Conservation (phyloP, 2,329 filamentous ascomycete species). For the Fusarium sp. region DNA sequence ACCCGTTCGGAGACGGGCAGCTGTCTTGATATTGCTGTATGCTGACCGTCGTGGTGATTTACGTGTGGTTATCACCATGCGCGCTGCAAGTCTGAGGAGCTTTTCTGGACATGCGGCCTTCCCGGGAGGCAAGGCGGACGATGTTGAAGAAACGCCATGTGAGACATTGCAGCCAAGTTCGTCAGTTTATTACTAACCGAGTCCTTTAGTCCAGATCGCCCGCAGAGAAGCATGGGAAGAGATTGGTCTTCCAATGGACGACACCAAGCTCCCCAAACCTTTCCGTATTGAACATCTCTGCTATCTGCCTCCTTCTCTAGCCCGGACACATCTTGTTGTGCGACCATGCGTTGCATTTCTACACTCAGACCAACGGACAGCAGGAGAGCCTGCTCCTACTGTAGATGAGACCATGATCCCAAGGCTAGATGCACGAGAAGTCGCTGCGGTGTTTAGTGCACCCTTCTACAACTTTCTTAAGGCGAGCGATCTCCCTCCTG, state of each 20-base stretch:
- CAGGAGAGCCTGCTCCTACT: conserved; percentile 53
- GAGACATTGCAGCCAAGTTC: conserved; percentile 44
- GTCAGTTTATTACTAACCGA: neutral
- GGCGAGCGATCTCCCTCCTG: conserved; percentile 65
- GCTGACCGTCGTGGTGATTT: conserved; percentile 86
- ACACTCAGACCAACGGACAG: conserved; percentile 66
- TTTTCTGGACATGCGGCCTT: conserved; percentile 90
- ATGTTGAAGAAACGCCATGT: conserved; percentile 70
- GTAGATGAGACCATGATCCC: conserved; percentile 82
- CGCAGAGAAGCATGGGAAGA: conserved; percentile 93
- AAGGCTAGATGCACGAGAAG: conserved; percentile 86
- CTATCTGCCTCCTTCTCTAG: conserved; percentile 81
- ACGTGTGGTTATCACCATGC: conserved; percentile 77
- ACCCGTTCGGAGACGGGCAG: conserved; percentile 77
- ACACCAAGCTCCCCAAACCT: conserved; percentile 76
- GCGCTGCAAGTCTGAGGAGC: conserved; percentile 71
- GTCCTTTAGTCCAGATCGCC: conserved; percentile 78
- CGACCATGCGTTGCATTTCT: conserved; percentile 84
- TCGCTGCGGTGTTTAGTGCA: conserved; percentile 92
- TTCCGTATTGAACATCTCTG: conserved; percentile 91
- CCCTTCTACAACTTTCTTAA: conserved; percentile 87
- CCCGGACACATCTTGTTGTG: conserved; percentile 79
- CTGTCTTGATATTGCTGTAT: conserved; percentile 89
- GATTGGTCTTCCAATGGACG: conserved; percentile 84
- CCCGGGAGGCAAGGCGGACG: conserved; percentile 80